Evolutionary conservation across 768 basidiomycete genomes (phyloP), one percentile per base, ranked within the genome.

Genomic region (Hysterangium stoloniferum): DNA sequence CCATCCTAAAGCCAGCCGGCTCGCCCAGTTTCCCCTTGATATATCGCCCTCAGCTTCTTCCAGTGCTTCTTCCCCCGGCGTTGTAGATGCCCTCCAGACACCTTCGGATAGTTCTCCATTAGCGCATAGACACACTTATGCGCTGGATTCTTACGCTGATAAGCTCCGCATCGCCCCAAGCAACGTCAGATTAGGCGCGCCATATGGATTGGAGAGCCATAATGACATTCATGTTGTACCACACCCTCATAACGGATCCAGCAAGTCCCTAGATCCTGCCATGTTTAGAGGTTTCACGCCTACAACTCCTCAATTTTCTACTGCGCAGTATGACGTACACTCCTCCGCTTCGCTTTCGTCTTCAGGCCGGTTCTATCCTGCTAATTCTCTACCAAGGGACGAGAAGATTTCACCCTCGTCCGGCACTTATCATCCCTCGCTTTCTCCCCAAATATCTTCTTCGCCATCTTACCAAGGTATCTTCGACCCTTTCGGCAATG

Each of bases 31-130:
- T 28, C 33, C 55, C 31, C 41, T 43, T 17, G 45, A 43, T 9
- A 34, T 38, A 22, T 56, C 55, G 20, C 55, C 55, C 25, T 48
- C 42, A 28, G 46, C 55, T 5, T 53, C 52, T 20, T 48, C 45
- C 34, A 54, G 29, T 22, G 28, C 52, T 32, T 54, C 44, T 12
- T 56, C 55, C 15, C 48, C 43, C 20, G 41, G 37, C n/a, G 42
- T 38, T 17, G 19, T 48, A 11, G 46, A 47, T 38, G 44, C 46
- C 15, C 73, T 87, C 17, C 66, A 86, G 52, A 88, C 86, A 0
- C 85, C 86, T 1, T 81, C 83, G 34, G 84, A 86, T 58, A 69
- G 82, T 44, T 86, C 84, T 12, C 86, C 85, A 24, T 20, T 51
- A 7, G 28, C 38, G 19, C 49, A 15, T 43, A 42, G 49, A 43